Conservation (phyloP, 73 alveolate genomes). For the Symbiodinium pilosum region DNA sequence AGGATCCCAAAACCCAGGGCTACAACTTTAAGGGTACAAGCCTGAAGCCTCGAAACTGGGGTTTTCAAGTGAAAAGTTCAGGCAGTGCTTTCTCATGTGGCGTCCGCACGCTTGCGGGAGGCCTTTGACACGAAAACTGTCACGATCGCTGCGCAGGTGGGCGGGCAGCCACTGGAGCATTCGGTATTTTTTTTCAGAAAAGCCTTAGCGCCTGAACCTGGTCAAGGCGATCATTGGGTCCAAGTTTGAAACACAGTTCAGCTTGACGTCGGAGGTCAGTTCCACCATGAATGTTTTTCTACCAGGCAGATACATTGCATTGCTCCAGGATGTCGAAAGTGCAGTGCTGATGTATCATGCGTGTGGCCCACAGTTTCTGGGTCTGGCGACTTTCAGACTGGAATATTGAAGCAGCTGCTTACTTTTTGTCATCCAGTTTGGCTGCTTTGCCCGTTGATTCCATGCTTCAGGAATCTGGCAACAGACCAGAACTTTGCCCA, state of each 20-base stretch:
- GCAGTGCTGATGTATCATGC: slow-evolving; percentile 90
- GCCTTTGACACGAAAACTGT: slow-evolving; percentile 77
- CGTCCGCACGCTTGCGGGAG: too few species aligned
- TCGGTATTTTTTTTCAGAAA: not conserved
- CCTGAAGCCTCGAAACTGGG: too few species aligned
- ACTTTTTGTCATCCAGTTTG: not conserved
- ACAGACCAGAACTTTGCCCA: slow-evolving; percentile 80
- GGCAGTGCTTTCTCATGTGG: too few species aligned
- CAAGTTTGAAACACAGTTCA: slow-evolving; percentile 33
- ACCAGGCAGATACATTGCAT: not conserved
- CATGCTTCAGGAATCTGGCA: slow-evolving; percentile 47
- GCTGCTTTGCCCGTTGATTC: not conserved
- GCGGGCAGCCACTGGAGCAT: not conserved
- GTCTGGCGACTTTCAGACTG: too few species aligned
- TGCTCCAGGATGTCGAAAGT: slow-evolving; percentile 66
- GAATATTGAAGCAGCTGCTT: not conserved
- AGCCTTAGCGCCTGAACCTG: not conserved
- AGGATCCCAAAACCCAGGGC: too few species aligned
- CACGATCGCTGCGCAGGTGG: slow-evolving; percentile 86
- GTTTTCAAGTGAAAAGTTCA: too few species aligned
- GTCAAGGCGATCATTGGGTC: slow-evolving; percentile 51
- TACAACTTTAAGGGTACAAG: too few species aligned
- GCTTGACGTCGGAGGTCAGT: slow-evolving; percentile 64
- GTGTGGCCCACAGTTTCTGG: slow-evolving; percentile 6
- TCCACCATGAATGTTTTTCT: too few species aligned